Base-by-base conservation (phyloP, 2,329 filamentous ascomycete species). In the Calonectria leucothoes region DNA sequence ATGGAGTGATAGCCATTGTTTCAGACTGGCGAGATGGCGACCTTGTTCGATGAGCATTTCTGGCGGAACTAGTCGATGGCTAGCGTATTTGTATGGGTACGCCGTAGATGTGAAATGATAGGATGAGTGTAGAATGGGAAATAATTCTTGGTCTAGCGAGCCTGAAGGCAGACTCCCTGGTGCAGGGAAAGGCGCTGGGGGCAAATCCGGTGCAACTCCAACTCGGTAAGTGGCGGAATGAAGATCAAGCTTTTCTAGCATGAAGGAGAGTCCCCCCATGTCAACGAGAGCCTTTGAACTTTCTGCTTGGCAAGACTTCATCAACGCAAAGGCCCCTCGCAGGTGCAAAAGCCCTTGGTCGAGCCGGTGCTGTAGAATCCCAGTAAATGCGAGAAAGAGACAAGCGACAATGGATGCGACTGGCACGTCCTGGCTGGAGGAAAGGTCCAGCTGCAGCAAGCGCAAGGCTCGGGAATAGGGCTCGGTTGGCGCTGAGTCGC, bases 21-120 rank as follows among this genome's bases (percentile, higher is more conserved):
- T 76, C 11, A 79, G 7, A 17, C 35, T 71, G 1, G 66, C 42
- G 2, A 79, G 72, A 11, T 76, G 75, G 5, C 71, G 75, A 12
- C 77, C 77, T 29, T 78, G 77, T 5, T 79, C 75, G 2, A 79
- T 76, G n/a, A 79, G 77, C 7, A 79, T 20, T 1, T 76, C 70
- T 1, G 77, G 72, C 2, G 77, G 75, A 3, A 72, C 63, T 0
- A 57, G 2, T 12, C 75, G 69, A 3, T 68, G 59, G 33, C 71
- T 76, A 11, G 66, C 69, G 35, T 78, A 79, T 17, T 74, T 79
- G 23, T 78, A 79, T 0, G 1, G 31, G 3, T 25, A 75, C 11
- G 75, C 77, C 2, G 23, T 23, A 0, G 75, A 45, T 1, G 59
- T 70, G 2, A 79, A 79, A 20, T 79, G 74, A 15, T 79, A 79